Evolutionary conservation across 1,284 basidiomycete species (phyloP), one percentile per base, ranked within the genome.

Genomic region (Pseudozyma thailandica): DNA sequence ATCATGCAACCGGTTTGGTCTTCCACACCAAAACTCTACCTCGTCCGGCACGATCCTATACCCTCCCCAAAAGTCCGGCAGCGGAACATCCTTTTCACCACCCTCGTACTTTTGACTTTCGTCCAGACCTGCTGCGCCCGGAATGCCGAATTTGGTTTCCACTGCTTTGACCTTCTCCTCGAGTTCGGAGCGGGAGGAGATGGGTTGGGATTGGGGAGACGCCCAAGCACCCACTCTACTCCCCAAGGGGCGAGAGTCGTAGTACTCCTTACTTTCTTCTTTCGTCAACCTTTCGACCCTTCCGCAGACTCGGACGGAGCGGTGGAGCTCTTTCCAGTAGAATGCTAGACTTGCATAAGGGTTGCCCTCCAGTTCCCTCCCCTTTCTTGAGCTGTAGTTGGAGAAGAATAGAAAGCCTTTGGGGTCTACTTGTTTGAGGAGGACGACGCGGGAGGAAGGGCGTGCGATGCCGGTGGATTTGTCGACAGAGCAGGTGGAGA

Each of bases 21-120:
- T 61, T 28, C 81, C 81, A 20, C 70, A 65, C 81, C 81, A 82
- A 43, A 82, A 82, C 63, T 82, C 81, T 12, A 87, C 90, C 83
- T 83, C 94, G 91, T 88, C 88, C 15, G 96, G 96, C 7, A 97
- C 86, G 37, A 99, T 87, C 74, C 94, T 87, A 90, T 92, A 97
- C 3, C 95, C 95, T 58, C 95, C 95, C 96, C 96, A 99, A 83
- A 92, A 92, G 7, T 92, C 90, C 1, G 95, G 96, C 44, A 91
- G 86, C 0, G 92, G 91, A 9, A 97, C 86, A 21, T 74, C 51
- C 45, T 54, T 63, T 13, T 70, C 61, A 26, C 53, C 52, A 3
- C 58, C 71, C 16, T 64, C 35, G 49, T 45, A 69, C 39, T 57
- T 47, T 4, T 65, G 48, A 6, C 10, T 37, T 20, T 68, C 47